Evolutionary conservation across 2,329 filamentous ascomycete genomes (phyloP).

Genomic region (Aureobasidium sp.): DNA sequence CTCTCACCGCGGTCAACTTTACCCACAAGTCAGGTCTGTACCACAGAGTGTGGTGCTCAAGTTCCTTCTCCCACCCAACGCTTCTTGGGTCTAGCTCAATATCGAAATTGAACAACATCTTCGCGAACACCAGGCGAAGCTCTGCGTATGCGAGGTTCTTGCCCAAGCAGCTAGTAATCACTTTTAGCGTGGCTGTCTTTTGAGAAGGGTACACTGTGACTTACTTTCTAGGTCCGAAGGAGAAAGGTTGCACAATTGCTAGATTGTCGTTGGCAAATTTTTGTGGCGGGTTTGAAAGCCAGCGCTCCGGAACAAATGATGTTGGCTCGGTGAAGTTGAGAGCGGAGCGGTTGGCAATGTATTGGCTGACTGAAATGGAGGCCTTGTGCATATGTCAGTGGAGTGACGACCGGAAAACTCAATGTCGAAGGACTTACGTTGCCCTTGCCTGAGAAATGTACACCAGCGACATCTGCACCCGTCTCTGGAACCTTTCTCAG

Average conservation of each 20-base stretch:
- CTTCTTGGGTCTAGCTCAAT: slow-evolving; percentile 22
- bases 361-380: slow-evolving; percentile 15
- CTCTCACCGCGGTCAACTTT: slow-evolving; percentile 14
- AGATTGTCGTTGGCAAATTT: slow-evolving; percentile 23
- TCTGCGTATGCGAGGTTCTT: slow-evolving; percentile 30
- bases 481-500: slow-evolving; percentile 21
- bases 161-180: slow-evolving; percentile 14
- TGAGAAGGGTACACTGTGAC: not conserved
- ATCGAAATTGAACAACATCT: slow-evolving; percentile 34
- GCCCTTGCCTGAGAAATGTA: slow-evolving; percentile 21
- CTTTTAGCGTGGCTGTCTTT: not conserved
- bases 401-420: too few relatives aligned
- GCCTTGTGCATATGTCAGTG: slow-evolving; percentile 1
- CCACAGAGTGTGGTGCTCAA: slow-evolving; percentile 13
- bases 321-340: slow-evolving; percentile 23
- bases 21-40: slow-evolving; percentile 19
- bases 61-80: slow-evolving; percentile 17
- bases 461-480: slow-evolving; percentile 22
- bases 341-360: slow-evolving; percentile 19
- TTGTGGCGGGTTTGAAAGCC: slow-evolving; percentile 24
- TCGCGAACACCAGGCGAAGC: slow-evolving; percentile 31
- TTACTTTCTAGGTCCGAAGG: slow-evolving; percentile 26
- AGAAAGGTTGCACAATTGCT: slow-evolving; percentile 24
- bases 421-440: slow-evolving; percentile 5
- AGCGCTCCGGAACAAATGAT: slow-evolving; percentile 30